A percentile compares a stretch with the other conserved stretches of the same genome.
These are phyloP conservation scores for Salvia sclarea DNA, from an alignment of 305 asterid genomes.

Conservation along the genomic window DNA sequence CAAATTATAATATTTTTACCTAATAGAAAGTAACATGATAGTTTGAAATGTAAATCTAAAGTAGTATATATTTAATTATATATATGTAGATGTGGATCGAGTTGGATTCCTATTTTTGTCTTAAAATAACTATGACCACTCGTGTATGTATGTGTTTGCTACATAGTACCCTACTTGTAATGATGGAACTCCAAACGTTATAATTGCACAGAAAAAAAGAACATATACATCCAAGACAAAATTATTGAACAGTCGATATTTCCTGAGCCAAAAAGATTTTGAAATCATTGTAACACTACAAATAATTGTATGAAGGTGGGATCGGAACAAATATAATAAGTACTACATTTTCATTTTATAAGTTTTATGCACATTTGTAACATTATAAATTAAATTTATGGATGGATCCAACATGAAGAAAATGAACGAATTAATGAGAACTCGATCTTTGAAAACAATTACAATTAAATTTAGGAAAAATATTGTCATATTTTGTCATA, in stretches of 20 bases:
- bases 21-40: too few species aligned
- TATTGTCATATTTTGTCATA: too few species aligned
- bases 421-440: too few species aligned
- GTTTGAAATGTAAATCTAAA: background rate
- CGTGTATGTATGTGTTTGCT: background rate
- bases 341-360: background rate
- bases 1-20: too few species aligned
- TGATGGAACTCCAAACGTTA: conserved; percentile 39
- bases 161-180: conserved; percentile 1
- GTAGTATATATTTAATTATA: background rate
- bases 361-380: background rate
- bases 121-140: background rate
- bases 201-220: conserved; percentile 29
- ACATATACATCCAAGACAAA: conserved; percentile 34
- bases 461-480: too few species aligned
- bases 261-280: conserved; percentile 33
- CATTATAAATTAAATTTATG: too few species aligned
- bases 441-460: too few species aligned
- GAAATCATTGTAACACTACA: conserved; percentile 26
- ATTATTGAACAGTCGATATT: conserved; percentile 29
- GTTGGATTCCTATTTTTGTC: background rate
- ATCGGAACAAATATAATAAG: too few species aligned
- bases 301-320: conserved; percentile 26
- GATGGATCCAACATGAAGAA: too few species aligned
- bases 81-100: too few species aligned